These are phyloP conservation scores for Penicillium macrosclerotiorum DNA, from an alignment of 495 filamentous ascomycete genomes.

Conservation along the genomic window DNA sequence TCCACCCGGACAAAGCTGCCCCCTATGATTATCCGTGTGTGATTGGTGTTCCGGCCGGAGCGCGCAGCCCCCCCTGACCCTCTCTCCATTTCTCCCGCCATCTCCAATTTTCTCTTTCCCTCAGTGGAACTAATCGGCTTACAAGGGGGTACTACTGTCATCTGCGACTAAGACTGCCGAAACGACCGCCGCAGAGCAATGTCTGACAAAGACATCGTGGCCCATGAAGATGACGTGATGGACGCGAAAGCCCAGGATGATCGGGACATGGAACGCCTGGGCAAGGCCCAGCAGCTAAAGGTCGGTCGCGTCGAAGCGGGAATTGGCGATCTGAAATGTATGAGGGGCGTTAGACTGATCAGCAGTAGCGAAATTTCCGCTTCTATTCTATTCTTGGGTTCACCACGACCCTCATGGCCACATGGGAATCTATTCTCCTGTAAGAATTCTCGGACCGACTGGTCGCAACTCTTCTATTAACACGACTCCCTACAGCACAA, in stretches of 20 bases:
- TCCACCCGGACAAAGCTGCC: too few species aligned
- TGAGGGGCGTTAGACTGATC: slow-evolving; percentile 6
- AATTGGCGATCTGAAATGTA: too few species aligned
- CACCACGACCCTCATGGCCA: slow-evolving; percentile 46
- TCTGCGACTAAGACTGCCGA: too few species aligned
- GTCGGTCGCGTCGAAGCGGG: slow-evolving; percentile 18
- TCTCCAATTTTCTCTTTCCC: background rate
- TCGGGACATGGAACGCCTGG: slow-evolving; percentile 39
- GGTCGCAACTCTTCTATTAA: background rate
- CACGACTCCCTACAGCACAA: slow-evolving; percentile 19
- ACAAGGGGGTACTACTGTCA: too few species aligned
- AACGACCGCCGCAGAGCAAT: slow-evolving; percentile 2
- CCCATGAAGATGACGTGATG: slow-evolving; percentile 22
- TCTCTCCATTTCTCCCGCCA: too few species aligned
- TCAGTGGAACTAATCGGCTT: background rate
- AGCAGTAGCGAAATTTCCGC: slow-evolving; percentile 39
- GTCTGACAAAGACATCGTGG: slow-evolving; percentile 16
- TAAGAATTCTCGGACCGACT: slow-evolving; percentile 6
- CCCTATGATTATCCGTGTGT: too few species aligned
- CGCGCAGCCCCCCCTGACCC: too few species aligned
- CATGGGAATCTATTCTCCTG: slow-evolving; percentile 47
- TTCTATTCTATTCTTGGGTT: slow-evolving; percentile 48
- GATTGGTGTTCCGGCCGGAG: too few species aligned
- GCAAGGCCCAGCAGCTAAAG: slow-evolving; percentile 40
- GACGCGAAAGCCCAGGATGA: slow-evolving; percentile 30